Evolutionary conservation across 1,284 basidiomycete species (phyloP), one percentile per base, ranked within the genome.

Genomic region (Xerocomus nothofagi): DNA sequence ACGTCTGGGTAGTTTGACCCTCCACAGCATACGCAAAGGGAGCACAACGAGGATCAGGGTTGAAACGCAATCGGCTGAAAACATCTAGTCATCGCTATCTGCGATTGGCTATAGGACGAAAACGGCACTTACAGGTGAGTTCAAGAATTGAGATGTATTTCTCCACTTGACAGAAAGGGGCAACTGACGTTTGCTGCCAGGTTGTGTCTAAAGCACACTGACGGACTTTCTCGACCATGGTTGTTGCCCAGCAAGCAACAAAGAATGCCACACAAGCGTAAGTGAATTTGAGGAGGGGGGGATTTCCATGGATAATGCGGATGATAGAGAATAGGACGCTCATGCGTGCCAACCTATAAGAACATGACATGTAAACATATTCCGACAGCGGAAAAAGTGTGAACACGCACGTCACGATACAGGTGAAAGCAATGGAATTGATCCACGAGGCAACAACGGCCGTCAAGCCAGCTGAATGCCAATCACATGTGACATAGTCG

Each of bases 21-120:
- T 44, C 57, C 56, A 60, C 9, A 60, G 44, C 32, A 60, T 37
- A 14, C 49, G 26, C 14, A 60, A 18, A 10, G 58, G 49, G 6
- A 59, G 20, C 14, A 27, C 17, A 12, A 52, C 33, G 34, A 60
- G 44, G 27, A 52, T 55, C 17, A 20, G 15, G 27, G 50, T 47
- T 8, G 56, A 27, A 3, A 52, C 8, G 12, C 42, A 46, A 34
- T 59, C 43, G 20, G 37, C 29, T 47, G 31, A 46, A 24, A 23
- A 15, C 2, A 14, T 7, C 15, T 4, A 20, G 15, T 31, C 20
- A 11, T 27, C 6, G 9, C 20, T 14, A 40, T 10, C 7, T 10
- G 27, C 20, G 27, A 40, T 39, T 4, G 8, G 11, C 10, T 4
- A 26, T 20, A 20, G 11, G 6, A 7, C 31, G 20, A 34, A 18